Percentiles rank a stretch among this genome's conserved stretches.
Conservation (phyloP, 1,284 basidiomycete genomes). For the Blastosporella zonata region DNA sequence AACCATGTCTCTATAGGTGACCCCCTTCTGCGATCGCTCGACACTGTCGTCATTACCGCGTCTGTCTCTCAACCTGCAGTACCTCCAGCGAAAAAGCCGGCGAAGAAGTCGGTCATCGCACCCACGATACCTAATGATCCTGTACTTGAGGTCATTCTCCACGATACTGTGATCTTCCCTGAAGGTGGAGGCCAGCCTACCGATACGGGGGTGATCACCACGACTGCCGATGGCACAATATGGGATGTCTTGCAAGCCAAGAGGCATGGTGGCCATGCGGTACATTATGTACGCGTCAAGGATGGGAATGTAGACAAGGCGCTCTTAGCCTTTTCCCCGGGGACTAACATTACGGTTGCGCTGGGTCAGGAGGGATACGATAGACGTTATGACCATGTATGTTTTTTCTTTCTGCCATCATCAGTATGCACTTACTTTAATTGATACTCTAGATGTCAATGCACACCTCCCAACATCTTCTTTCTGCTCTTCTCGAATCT, state of each 20-base stretch:
- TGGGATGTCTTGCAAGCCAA: conserved; percentile 73
- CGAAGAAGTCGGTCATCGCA: conserved; percentile 51
- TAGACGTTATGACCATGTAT: conserved; percentile 76
- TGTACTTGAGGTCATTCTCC: conserved; percentile 63
- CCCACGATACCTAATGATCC: conserved; percentile 44
- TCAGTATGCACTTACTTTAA: not conserved
- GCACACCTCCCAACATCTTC: conserved; percentile 81
- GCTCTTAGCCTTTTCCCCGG: conserved; percentile 44
- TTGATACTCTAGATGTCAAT: conserved; percentile 61
- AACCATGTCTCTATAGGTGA: conserved; percentile 45
- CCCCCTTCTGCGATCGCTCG: conserved; percentile 55
- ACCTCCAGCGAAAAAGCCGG: conserved; percentile 40
- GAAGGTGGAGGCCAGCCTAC: conserved; percentile 88
- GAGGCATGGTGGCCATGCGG: conserved; percentile 70
- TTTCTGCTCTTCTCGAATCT: conserved; percentile 79
- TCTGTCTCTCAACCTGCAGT: conserved; percentile 40
- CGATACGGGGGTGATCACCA: conserved; percentile 66
- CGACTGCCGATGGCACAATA: conserved; percentile 35
- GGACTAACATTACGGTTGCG: conserved; percentile 51
- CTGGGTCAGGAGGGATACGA: conserved; percentile 65
- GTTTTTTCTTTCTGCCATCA: conserved; percentile 25
- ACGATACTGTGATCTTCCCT: conserved; percentile 86
- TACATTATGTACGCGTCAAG: conserved; percentile 68
- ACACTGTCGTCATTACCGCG: conserved; percentile 52
- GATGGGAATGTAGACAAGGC: conserved; percentile 42